Conservation (phyloP, 768 basidiomycete species). For the Trametes meyenii region DNA sequence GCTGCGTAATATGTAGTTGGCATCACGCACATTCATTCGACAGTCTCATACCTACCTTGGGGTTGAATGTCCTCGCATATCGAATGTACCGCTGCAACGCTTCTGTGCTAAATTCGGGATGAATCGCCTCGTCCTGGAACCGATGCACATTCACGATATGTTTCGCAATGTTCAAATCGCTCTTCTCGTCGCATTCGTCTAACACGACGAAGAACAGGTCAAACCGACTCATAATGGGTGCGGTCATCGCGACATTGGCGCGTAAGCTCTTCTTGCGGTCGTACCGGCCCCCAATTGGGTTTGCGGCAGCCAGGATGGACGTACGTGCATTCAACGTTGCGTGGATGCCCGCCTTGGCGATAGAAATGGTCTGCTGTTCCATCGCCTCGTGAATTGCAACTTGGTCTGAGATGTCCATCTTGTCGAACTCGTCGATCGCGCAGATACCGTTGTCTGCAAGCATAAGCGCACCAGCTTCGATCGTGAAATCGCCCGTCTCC, state of each 20-base stretch:
- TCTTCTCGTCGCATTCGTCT: slow-evolving; percentile 93
- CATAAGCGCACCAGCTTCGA: slow-evolving; percentile 99
- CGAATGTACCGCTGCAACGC: slow-evolving; percentile 95
- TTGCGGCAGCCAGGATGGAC: slow-evolving; percentile 96
- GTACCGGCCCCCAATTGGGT: slow-evolving; percentile 96
- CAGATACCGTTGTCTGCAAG: slow-evolving; percentile 99
- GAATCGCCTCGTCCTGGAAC: slow-evolving; percentile 91
- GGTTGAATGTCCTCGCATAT: slow-evolving; percentile 96
- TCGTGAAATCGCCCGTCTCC: slow-evolving; percentile 98
- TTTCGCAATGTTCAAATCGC: slow-evolving; percentile 90
- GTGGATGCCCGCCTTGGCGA: slow-evolving; percentile 98
- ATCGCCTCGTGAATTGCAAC: slow-evolving; percentile 99
- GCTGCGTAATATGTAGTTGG: slow-evolving; percentile 44
- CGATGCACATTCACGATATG: slow-evolving; percentile 99
- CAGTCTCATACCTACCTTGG: slow-evolving; percentile 64
- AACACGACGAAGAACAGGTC: slow-evolving; percentile 98
- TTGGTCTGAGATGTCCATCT: slow-evolving; percentile 99
- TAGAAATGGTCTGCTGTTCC: slow-evolving; percentile 99
- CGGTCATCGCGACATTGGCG: slow-evolving; percentile 95
- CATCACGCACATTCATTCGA: background rate
- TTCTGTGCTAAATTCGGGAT: slow-evolving; percentile 97
- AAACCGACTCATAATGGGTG: slow-evolving; percentile 98
- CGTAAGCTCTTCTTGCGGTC: slow-evolving; percentile 91
- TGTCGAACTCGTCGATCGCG: slow-evolving; percentile 99
- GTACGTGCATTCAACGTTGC: slow-evolving; percentile 98